Conservation (phyloP, 352 stramenopile species). For the Phytopythium mirpurense region DNA sequence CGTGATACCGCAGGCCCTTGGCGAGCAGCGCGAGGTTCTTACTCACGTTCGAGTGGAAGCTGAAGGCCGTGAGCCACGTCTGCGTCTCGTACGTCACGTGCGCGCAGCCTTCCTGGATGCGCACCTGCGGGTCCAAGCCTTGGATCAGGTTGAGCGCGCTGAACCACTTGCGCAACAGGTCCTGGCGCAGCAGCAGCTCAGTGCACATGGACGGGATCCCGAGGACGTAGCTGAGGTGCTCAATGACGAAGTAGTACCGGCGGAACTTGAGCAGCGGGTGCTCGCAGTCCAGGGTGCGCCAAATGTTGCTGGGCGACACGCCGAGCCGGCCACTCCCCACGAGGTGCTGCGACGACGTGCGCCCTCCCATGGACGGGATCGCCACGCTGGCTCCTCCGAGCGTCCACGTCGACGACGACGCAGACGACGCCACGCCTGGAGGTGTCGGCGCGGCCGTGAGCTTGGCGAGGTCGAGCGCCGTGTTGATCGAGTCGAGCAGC, state of each 20-base stretch:
- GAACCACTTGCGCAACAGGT: conserved; percentile 73
- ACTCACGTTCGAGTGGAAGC: conserved; percentile 75
- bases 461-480: conserved; percentile 66
- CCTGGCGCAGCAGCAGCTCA: conserved; percentile 39
- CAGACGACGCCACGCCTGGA: neutral
- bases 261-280: conserved; percentile 91
- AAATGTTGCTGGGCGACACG: conserved; percentile 14
- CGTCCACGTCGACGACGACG: conserved; percentile 14
- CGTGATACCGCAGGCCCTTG: conserved; percentile 58
- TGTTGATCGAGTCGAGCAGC: conserved; percentile 73
- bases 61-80: conserved; percentile 92
- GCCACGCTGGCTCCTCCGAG: neutral
- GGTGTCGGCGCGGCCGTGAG: conserved; percentile 18
- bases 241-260: conserved; percentile 88
- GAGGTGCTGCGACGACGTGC: conserved; percentile 1
- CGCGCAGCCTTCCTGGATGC: conserved; percentile 65
- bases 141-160: conserved; percentile 67
- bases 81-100: conserved; percentile 96
- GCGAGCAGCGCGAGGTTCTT: conserved; percentile 56
- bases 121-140: conserved; percentile 68
- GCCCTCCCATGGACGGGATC: conserved; percentile 12
- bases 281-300: conserved; percentile 83
- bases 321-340: neutral
- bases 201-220: conserved; percentile 83
- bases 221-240: conserved; percentile 95